Base-by-base conservation (phyloP, 345 rosid genomes). In the Citrus unshiu region DNA sequence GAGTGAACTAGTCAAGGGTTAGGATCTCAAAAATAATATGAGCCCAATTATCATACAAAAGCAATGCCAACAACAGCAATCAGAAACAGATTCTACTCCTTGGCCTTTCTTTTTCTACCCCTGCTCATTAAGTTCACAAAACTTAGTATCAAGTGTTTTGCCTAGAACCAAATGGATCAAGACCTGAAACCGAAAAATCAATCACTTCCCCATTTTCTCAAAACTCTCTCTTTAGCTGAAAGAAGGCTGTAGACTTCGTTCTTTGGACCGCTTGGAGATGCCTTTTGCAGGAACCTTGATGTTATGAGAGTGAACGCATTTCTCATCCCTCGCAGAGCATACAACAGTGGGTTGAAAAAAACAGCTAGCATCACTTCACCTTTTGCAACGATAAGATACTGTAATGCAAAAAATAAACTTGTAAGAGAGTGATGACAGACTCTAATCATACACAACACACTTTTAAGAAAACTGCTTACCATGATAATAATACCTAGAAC, bases 171-270 rank as follows among this genome's bases (percentile, higher is more conserved):
- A 39, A 59, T 9, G 2, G 70, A 67, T 7, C 10, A 69, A 73
- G 34, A 79, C 78, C 82, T 34, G 70, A 34, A 72, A 81, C 30
- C 35, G 39, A 63, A 46, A 5, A 57, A 68, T 91, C 79, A 95
- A 78, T 84, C 82, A 51, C 89, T 92, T 82, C 95, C 98, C 96
- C 97, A 95, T 86, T 95, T 95, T 74, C 85, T 90, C 68, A 89
- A 54, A 68, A 93, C 94, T 76, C 81, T 86, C 66, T 95, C 97
- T 87, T 92, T 93, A 71, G 98, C 97, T 72, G 97, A 91, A 78
- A 81, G 86, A 46, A n/a, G 76, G 74, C 27, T 70, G 56, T 12
- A 67, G 68, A 62, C 86, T 78, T 83, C 88, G 46, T 86, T 87
- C 79, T 82, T 84, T 25, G 87, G 79, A 67, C 73, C 65, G 67